Evolutionary conservation across 148 eudicot genomes (phyloP).

Genomic region (Fagopyrum homotropicum): DNA sequence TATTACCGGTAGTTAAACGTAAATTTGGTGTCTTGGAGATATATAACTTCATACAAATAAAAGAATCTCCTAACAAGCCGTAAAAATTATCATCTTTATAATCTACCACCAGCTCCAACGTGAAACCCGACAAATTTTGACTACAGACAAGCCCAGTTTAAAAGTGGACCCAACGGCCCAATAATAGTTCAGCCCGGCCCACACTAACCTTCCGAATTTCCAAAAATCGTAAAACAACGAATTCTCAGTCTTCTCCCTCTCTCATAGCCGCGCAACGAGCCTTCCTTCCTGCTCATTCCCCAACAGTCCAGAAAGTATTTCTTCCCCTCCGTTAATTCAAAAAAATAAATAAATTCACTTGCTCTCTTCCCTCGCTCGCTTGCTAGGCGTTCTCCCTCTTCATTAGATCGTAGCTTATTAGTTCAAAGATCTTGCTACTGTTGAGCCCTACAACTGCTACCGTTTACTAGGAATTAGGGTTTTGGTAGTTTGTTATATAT

Average conservation of each 20-base stretch:
- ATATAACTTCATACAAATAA: too few species aligned
- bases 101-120: too few species aligned
- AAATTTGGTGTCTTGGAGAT: too few species aligned
- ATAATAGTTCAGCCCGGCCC: neutral
- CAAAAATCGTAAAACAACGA: neutral
- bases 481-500: neutral
- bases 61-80: too few species aligned
- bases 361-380: neutral
- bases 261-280: constrained; percentile 4
- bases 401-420: neutral
- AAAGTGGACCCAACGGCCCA: neutral
- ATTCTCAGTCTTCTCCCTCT: neutral
- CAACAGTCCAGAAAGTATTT: neutral
- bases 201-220: neutral
- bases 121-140: too few species aligned
- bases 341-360: neutral
- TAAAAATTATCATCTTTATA: too few species aligned
- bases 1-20: too few species aligned
- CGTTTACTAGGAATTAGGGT: neutral
- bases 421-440: neutral
- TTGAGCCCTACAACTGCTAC: neutral
- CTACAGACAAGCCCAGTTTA: neutral
- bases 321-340: neutral
- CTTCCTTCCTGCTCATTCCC: neutral
- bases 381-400: neutral